These are phyloP conservation scores for Bocquillonia castaneifolia DNA, from an alignment of 441 rosid species.

Conservation along the genomic window DNA sequence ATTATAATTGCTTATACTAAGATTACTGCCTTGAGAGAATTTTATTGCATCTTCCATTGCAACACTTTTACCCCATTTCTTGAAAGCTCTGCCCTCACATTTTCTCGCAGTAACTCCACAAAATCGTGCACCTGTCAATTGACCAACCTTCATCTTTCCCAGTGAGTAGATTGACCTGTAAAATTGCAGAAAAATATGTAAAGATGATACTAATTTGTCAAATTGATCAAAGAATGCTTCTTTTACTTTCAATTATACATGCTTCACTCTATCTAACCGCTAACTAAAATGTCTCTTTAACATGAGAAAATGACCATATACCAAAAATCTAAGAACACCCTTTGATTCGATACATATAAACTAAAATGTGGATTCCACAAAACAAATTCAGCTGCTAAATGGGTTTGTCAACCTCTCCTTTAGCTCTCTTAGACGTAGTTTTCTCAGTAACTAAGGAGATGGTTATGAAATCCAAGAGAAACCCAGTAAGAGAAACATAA, in stretches of 20 bases:
- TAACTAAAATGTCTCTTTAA: neutral
- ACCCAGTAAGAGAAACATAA: neutral
- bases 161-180: slow-evolving; percentile 4
- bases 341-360: neutral
- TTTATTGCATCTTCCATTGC: slow-evolving; percentile 4
- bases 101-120: slow-evolving; percentile 11
- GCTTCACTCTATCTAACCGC: neutral
- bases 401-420: no score
- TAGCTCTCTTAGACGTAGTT: neutral
- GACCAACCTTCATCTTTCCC: slow-evolving; percentile 19
- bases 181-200: neutral
- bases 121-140: slow-evolving; percentile 14
- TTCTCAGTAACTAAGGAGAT: neutral
- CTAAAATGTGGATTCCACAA: neutral
- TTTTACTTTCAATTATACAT: neutral
- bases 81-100: slow-evolving; percentile 10
- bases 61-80: slow-evolving; percentile 12
- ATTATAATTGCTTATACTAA: slow-evolving; percentile 1
- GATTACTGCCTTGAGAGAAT: neutral
- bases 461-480: neutral
- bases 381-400: neutral
- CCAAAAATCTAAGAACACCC: neutral
- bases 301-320: neutral
- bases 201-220: neutral
- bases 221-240: neutral